These are phyloP conservation scores for Aspergillus steynii DNA, from an alignment of 495 filamentous ascomycete genomes.

Conservation along the genomic window DNA sequence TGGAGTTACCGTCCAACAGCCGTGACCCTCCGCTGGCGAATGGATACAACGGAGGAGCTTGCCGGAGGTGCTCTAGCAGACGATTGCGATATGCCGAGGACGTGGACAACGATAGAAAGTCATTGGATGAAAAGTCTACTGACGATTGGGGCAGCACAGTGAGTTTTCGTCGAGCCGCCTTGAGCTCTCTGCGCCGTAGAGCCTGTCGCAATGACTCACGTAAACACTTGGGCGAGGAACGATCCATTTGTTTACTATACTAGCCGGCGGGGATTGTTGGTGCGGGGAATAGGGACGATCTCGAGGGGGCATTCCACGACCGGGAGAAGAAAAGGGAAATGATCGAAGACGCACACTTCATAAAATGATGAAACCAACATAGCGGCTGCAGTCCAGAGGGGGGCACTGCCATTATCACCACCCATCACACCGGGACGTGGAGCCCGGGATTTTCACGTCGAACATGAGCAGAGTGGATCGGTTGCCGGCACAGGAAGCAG, in stretches of 20 bases:
- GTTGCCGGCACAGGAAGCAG: background rate
- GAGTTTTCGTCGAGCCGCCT: constrained; percentile 47
- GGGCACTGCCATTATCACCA: background rate
- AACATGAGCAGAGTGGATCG: background rate
- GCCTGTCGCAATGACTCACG: constrained; percentile 36
- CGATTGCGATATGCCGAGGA: constrained; percentile 32
- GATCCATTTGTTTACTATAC: background rate
- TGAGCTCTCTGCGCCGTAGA: constrained; percentile 42
- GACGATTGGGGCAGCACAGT: constrained; percentile 35
- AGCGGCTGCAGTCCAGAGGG: background rate
- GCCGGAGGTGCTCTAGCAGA: constrained; percentile 33
- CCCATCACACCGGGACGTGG: constrained; percentile 6
- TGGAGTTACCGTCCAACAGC: constrained; percentile 64
- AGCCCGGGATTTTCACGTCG: constrained; percentile 1
- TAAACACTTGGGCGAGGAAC: constrained; percentile 25
- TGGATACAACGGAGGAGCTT: constrained; percentile 31
- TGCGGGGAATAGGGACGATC: background rate
- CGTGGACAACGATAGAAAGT: constrained; percentile 46
- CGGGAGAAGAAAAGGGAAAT: background rate
- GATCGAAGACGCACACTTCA: background rate
- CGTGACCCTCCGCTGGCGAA: constrained; percentile 48
- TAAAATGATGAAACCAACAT: background rate
- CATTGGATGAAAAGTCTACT: constrained; percentile 50
- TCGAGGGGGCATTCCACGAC: background rate
- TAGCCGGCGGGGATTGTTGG: background rate